Evolutionary conservation across 176 grass and related monocot species (phyloP), one percentile per base, ranked within the genome.

Genomic region (Elymus sibiricus): DNA sequence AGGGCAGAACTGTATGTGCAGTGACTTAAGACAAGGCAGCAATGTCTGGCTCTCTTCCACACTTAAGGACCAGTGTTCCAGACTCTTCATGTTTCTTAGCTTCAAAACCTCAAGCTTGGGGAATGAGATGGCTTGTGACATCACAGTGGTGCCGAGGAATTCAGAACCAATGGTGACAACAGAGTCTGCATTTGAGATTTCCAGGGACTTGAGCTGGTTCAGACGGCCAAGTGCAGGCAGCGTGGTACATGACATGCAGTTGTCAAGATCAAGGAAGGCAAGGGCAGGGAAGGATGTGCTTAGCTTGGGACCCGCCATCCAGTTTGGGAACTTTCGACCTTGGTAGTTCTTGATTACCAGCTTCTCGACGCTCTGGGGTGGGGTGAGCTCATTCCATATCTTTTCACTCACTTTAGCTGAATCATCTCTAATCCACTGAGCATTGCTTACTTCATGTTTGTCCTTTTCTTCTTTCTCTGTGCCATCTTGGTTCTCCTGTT

Each of bases 181-280:
- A 67, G 92, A 90, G 65, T 91, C 74, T 9, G 90, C 92, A 59
- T 89, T 83, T 42, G 83, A 86, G 56, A 97, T 93, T 53, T 85
- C 77, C 64, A 97, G 85, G 68, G 66, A 91, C 79, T 91, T 88
- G 53, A 97, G 92, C 79, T 94, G 78, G 40, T 81, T 84, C 38
- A 97, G 82, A 34, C 89, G 88, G 77, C 95, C 92, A 31, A 91
- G 74, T 24, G 95, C 89, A 77, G 95, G 92, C 26, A 97, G 77
- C 17, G 76, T 80, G 44, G 82, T 89, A 70, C 90, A 97, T 51
- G 90, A 88, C 26, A 72, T 58, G 73, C 92, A 93, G 61, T 87
- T 79, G 63, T 85, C 81, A 37, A 97, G 86, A 56, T 86, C 87
- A 84, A 97, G 76, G 76, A 65, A 85, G 27, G 83, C 77, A 74